Base-by-base conservation (phyloP, 1,284 basidiomycete species). In the Nidula niveotomentosa region DNA sequence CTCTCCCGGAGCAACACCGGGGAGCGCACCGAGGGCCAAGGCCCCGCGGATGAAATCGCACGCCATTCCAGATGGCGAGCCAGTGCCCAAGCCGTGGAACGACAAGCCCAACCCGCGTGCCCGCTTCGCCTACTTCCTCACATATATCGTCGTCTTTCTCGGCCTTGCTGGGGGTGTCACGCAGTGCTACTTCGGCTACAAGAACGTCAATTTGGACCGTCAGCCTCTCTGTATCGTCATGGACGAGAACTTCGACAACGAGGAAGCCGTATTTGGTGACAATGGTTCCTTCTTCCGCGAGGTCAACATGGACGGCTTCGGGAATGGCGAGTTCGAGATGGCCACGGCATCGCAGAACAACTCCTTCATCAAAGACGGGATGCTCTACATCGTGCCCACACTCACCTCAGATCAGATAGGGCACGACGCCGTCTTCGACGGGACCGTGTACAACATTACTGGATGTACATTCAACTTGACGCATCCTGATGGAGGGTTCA, bases 261-360 rank as follows among this genome's bases (percentile, higher is more conserved):
- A 79, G 54, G 76, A 69, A 7, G 61, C 61, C 0, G 74, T 71
- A 13, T 75, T 83, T 55, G 76, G 77, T 51, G 63, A 76, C 36
- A 76, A 75, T 6, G 76, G 75, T 54, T 80, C 74, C 36, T 93
- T 90, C 82, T 71, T 76, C 48, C 74, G 80, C 23, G 90, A 93
- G 60, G 81, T 89, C 41, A 81, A 86, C 63, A 78, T 91, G 60
- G 85, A 88, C 54, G 91, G 91, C 0, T 93, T 84, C 63, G 89
- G 88, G 78, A 91, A 90, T 65, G 84, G 86, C 61, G 83, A 92
- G 69, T 94, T 94, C 69, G 82, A 91, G 65, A 91, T 91, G 88
- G 85, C 88, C 2, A 92, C 90, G 1, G 71, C 75, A 36, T 80
- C 78, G 7, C 60, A 67, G 33, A 81, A 85, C 68, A 93, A 93